Percentiles rank a stretch among this genome's conserved stretches.
Conservation (phyloP, 345 rosid species). For the Streptanthus diversifolius region DNA sequence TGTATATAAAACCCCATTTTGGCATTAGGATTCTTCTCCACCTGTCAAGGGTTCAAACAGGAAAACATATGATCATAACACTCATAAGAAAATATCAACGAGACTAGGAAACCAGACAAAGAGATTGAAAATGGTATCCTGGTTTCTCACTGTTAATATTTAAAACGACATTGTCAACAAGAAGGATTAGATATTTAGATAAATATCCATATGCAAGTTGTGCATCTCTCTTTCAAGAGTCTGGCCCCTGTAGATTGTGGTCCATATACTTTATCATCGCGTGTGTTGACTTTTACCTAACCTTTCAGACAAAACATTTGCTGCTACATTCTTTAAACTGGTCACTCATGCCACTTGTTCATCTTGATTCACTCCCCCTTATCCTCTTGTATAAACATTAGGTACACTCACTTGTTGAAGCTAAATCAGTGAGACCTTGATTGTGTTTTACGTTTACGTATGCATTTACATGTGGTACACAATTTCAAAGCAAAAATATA, state of each 20-base stretch:
- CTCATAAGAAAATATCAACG: background rate
- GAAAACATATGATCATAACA: background rate
- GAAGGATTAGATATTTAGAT: conserved; percentile 8
- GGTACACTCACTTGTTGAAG: too few relatives aligned
- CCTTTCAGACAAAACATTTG: conserved; percentile 21
- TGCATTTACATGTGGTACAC: too few relatives aligned
- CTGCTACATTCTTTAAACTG: background rate
- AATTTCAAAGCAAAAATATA: too few relatives aligned
- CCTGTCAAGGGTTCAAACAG: background rate
- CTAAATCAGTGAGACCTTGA: too few relatives aligned
- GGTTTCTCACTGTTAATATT: background rate
- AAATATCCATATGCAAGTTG: conserved; percentile 26
- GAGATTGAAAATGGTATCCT: background rate
- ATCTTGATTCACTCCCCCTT: conserved; percentile 17
- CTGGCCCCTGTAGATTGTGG: conserved; percentile 18
- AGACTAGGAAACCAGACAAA: conserved; percentile 1
- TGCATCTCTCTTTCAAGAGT: conserved; percentile 19
- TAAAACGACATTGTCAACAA: background rate
- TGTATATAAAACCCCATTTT: background rate
- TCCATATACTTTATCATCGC: conserved; percentile 7
- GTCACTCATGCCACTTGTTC: conserved; percentile 19
- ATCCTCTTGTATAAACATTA: too few relatives aligned
- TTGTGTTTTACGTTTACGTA: too few relatives aligned
- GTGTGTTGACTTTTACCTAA: conserved; percentile 17
- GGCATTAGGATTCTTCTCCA: background rate